Evolutionary conservation across 495 filamentous ascomycete species (phyloP), one percentile per base, ranked within the genome.

Genomic region (Rhypophila decipiens): DNA sequence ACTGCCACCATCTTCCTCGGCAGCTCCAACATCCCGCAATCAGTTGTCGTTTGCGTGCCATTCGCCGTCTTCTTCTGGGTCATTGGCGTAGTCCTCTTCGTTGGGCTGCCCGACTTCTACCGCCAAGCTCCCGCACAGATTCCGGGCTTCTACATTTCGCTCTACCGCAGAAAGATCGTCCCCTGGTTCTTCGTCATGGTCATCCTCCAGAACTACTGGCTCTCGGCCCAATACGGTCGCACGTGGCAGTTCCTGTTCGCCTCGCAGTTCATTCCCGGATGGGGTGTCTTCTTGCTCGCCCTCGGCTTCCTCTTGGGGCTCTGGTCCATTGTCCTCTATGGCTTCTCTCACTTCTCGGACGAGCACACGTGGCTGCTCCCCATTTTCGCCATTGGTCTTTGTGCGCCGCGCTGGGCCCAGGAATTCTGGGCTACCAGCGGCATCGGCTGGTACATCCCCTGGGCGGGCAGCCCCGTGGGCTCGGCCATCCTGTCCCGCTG

Each of bases 151-250:
- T 84, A 72, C 67, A 72, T 53, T 13, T 73, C 77, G 24, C 59
- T 84, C 7, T 62, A 71, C 49, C 74, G 78, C 18, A 70, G 82
- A 9, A 78, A 79, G 45, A 77, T 82, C 42, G 73, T 83, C 17
- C 63, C 80, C 15, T 79, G 76, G 76, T 78, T 79, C 66, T 75
- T 83, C 59, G 64, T 82, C 60, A 65, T 72, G 44, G 75, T 84
- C 50, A 58, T 85, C 53, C 59, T 86, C 20, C 82, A 85, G 63
- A 86, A 86, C 58, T 84, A 76, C 71, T 85, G 71, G 67, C 75
- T 85, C 24, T 73, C 75, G 15, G 66, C 77, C 1, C 77, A 74
- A 31, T 80, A 81, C 59, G 80, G 81, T 42, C 74, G 79, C 35
- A 81, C 77, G 58, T 84, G 81, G 80, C 61, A 63, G 15, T 84